Percentiles rank a stretch among this genome's conserved stretches.
Evolutionary conservation across 129 eudicot genomes (phyloP).

Genomic region (Helianthus tuberosus): DNA sequence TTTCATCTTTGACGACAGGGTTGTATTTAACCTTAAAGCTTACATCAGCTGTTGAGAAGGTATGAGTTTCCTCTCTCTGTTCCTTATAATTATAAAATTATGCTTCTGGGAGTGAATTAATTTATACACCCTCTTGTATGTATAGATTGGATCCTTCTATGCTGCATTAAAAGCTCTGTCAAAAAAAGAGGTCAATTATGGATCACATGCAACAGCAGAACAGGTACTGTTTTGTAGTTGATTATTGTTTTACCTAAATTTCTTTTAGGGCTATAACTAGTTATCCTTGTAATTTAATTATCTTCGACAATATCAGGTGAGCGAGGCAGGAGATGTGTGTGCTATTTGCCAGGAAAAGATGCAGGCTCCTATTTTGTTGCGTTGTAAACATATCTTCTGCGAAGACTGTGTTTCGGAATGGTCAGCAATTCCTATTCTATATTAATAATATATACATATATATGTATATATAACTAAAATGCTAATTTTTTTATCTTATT

Average conservation of each 20-base stretch:
- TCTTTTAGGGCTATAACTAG: background rate
- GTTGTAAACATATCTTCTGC: constrained; percentile 80
- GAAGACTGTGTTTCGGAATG: constrained; percentile 92
- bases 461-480: background rate
- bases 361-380: constrained; percentile 70
- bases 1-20: constrained; percentile 68
- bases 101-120: background rate
- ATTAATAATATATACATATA: background rate
- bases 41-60: constrained; percentile 71
- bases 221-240: constrained; percentile 44
- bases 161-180: constrained; percentile 65
- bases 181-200: constrained; percentile 65
- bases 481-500: background rate
- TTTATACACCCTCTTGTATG: background rate
- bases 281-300: constrained; percentile 2
- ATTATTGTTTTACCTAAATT: no score
- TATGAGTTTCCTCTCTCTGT: constrained; percentile 3
- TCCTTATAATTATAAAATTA: background rate
- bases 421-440: constrained; percentile 29
- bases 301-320: constrained; percentile 45
- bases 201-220: constrained; percentile 62
- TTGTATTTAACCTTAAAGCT: constrained; percentile 68
- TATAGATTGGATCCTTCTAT: constrained; percentile 54
- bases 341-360: constrained; percentile 94
- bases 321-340: constrained; percentile 77